Conservation (phyloP, 2,329 filamentous ascomycete species). For the Phaeosphaeriaceae sp. region DNA sequence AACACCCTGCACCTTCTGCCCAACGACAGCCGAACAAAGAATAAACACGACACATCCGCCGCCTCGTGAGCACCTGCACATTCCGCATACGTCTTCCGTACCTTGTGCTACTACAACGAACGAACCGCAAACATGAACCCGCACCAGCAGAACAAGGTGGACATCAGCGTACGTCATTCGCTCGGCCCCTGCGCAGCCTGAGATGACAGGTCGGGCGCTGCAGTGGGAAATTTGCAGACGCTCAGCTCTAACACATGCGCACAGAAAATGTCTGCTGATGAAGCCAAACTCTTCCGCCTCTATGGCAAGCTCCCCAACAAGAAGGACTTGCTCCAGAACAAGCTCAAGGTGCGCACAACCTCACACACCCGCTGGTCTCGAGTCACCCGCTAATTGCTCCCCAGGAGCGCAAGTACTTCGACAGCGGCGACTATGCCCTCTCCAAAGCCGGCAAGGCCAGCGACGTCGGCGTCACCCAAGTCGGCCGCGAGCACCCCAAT, state of each 20-base stretch:
- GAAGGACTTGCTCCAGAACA: slow-evolving; percentile 96
- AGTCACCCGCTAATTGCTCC: slow-evolving; percentile 4
- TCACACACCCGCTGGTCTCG: neutral
- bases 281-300: slow-evolving; percentile 94
- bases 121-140: slow-evolving; percentile 75
- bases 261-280: slow-evolving; percentile 89
- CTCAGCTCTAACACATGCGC: slow-evolving; percentile 25
- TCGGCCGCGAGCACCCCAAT: slow-evolving; percentile 92
- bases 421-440: slow-evolving; percentile 94
- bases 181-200: slow-evolving; percentile 21
- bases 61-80: slow-evolving; percentile 16
- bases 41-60: slow-evolving; percentile 29
- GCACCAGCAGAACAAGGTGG: slow-evolving; percentile 97
- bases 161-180: slow-evolving; percentile 78
- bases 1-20: slow-evolving; percentile 27
- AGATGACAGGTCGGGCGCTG: slow-evolving; percentile 7
- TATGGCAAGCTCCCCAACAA: slow-evolving; percentile 98
- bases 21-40: slow-evolving; percentile 34
- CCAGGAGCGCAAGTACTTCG: slow-evolving; percentile 93
- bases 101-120: slow-evolving; percentile 8
- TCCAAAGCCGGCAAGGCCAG: slow-evolving; percentile 97
- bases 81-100: slow-evolving; percentile 18
- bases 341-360: slow-evolving; percentile 73
- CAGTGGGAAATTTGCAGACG: neutral
- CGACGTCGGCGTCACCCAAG: slow-evolving; percentile 88